Base-by-base conservation (phyloP, 164 flowering plant species). In the Santalum album region DNA sequence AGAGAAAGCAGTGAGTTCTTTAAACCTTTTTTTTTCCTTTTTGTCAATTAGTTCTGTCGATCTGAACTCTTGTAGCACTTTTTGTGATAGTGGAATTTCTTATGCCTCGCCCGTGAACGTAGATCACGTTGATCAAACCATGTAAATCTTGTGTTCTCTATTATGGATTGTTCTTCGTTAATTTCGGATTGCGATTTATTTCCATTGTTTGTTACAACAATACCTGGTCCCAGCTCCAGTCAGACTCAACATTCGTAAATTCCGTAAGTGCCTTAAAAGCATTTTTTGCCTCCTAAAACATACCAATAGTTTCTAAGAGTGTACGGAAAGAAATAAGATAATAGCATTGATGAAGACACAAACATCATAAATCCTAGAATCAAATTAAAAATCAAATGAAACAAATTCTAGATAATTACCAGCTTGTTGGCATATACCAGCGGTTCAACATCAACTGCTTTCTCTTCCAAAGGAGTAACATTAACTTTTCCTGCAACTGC, bases 151-250 rank as follows among this genome's bases (percentile, higher is more conserved):
- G n/a, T n/a, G n/a, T n/a, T n/a, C n/a, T n/a, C n/a, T n/a, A n/a
- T n/a, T n/a, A n/a, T n/a, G n/a, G n/a, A n/a, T n/a, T n/a, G n/a
- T n/a, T n/a, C n/a, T n/a, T n/a, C n/a, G n/a, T n/a, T n/a, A n/a
- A n/a, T n/a, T n/a, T n/a, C n/a, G n/a, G n/a, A n/a, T n/a, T n/a
- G n/a, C n/a, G n/a, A n/a, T n/a, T n/a, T n/a, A n/a, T n/a, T n/a
- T n/a, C n/a, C n/a, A n/a, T n/a, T n/a, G n/a, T n/a, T n/a, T n/a
- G n/a, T n/a, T n/a, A n/a, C n/a, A n/a, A n/a, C n/a, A n/a, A n/a
- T n/a, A n/a, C 96, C 92, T 91, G 99, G 66, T 94, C 99, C 99
- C 99, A 94, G 19, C 74, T 82, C 97, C 95, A 90, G 67, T 94
- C 95, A 72, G 97, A 80, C 60, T 78, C 88, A 24, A 94, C 92